phyloP scores from a whole-genome alignment of 176 grass and related monocot genomes.

The Canna indica region DNA sequence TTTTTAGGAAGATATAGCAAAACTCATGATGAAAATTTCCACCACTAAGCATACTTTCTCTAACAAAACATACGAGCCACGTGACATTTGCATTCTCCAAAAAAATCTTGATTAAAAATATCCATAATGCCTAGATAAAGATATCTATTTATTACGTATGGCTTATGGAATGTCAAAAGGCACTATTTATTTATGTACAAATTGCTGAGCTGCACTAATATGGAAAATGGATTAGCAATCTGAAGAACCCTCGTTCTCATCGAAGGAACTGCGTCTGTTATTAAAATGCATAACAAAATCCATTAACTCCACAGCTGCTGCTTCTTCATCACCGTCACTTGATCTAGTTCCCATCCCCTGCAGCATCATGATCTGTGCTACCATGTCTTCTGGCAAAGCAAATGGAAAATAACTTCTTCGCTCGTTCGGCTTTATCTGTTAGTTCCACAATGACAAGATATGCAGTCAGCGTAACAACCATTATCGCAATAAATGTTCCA shows the following conservation, averaged over 20 bases:
- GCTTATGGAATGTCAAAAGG: no score
- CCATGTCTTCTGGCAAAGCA: conserved; percentile 38
- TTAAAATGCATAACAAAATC: conserved; percentile 35
- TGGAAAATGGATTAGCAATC: conserved; percentile 19
- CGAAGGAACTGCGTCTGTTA: conserved; percentile 31
- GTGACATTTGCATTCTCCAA: no score
- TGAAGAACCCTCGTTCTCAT: conserved; percentile 32
- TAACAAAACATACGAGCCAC: no score
- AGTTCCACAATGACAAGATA: neutral
- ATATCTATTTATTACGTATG: no score
- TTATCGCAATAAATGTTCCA: neutral
- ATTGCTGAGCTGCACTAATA: neutral
- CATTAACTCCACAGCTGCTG: conserved; percentile 30
- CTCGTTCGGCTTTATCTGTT: conserved; percentile 27
- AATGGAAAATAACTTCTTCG: conserved; percentile 44
- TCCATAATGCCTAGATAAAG: no score
- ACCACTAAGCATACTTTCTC: no score
- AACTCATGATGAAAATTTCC: no score
- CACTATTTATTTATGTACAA: conserved; percentile 2
- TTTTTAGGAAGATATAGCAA: no score
- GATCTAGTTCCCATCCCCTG: conserved; percentile 14
- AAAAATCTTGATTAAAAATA: no score
- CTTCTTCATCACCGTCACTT: conserved; percentile 25
- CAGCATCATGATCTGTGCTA: conserved; percentile 36
- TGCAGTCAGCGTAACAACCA: no score